Evolutionary conservation across 2,329 filamentous ascomycete genomes (phyloP), one percentile per base, ranked within the genome.

Genomic region (Colletotrichum eremochloae): DNA sequence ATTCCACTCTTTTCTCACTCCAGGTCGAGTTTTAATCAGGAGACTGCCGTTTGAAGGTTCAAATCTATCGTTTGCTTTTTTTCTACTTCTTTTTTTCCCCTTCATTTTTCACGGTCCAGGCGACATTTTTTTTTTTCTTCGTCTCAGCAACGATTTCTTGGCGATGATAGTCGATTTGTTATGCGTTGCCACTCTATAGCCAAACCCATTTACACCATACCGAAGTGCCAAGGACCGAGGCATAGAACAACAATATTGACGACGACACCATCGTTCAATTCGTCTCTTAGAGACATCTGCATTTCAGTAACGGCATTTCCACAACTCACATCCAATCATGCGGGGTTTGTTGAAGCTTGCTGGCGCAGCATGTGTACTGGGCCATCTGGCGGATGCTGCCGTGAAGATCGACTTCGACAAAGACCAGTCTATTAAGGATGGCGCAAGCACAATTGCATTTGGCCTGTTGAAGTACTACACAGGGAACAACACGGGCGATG

Each of bases 401-500:
- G 50, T 73, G 29, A 36, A 50, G 2, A 57, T 73, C 62, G 50
- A 73, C 44, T 73, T 73, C 42, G 63, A 63, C 36, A 48, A 57
- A 36, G 71, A 73, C n/a, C 71, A 72, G 20, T 70, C 62, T n/a
- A 86, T 86, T 77, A 83, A 84, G 40, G 63, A 74, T 3, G 81
- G 80, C 1, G 82, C 83, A 1, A 78, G 77, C 69, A 82, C 81
- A 14, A 80, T 84, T 68, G 83, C 81, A 15, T 82, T 76, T 63
- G 81, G 80, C 12, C 63, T 82, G 66, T 76, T 82, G 72, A 82
- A 80, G 46, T 84, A 79, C 74, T 84, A 84, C 71, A 84, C 82
- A 1, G 88, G 88, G 69, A 90, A 90, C 80, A 86, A 88, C 75
- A 89, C 88, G 0, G 88, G 88, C 68, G 88, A 90, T 75, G 82